A percentile compares a stretch with the other conserved stretches of the same genome.
Evolutionary conservation across 331 rosid species (phyloP).

Genomic region (Quercus lobata): DNA sequence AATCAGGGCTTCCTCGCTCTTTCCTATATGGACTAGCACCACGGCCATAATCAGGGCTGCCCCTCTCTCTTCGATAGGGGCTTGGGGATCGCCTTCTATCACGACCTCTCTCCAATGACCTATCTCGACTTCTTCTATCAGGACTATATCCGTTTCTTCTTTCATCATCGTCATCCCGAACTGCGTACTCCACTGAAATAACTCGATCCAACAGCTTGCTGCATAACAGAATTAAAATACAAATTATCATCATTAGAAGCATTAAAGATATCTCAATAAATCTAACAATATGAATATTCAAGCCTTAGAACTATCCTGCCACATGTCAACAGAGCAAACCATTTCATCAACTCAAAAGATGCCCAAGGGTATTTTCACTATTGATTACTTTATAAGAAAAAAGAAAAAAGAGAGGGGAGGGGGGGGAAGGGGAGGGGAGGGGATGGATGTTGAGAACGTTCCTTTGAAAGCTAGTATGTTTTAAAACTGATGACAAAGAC

Average conservation of each 20-base stretch:
- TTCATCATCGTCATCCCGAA: constrained; percentile 81
- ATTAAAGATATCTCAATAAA: neutral
- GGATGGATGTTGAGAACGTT: neutral
- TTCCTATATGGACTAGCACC: constrained; percentile 66
- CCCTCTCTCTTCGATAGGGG: constrained; percentile 86
- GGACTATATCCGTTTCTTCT: constrained; percentile 80
- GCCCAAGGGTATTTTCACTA: neutral
- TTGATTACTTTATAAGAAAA: neutral
- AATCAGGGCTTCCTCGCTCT: constrained; percentile 81
- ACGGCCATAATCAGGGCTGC: constrained; percentile 96
- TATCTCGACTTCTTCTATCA: constrained; percentile 44
- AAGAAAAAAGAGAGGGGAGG: accelerated
- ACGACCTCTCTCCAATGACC: constrained; percentile 56
- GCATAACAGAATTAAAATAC: constrained; percentile 31
- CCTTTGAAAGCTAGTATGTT: neutral
- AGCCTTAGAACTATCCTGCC: neutral
- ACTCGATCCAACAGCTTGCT: constrained; percentile 94
- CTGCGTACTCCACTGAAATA: constrained; percentile 92
- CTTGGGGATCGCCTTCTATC: constrained; percentile 86
- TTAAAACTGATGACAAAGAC: neutral
- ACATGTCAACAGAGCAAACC: neutral
- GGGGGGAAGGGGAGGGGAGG: too few species aligned
- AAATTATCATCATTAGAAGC: neutral
- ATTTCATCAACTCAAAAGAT: neutral
- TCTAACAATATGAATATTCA: neutral